These are phyloP conservation scores for Mentha longifolia DNA, from an alignment of 257 asterid genomes.

Conservation along the genomic window DNA sequence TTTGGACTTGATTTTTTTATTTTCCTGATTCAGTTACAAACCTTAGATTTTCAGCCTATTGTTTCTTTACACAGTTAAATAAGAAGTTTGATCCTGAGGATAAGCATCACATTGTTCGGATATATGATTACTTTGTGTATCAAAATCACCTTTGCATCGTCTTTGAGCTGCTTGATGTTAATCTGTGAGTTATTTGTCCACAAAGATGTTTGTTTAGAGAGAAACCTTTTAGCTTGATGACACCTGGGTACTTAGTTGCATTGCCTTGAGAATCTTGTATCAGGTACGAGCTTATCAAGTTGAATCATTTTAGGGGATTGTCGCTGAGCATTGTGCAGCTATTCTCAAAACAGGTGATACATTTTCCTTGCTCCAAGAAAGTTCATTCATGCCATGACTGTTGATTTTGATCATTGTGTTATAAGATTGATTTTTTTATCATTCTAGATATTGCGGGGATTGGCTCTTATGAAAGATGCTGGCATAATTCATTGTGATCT, in stretches of 20 bases:
- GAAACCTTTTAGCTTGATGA: conserved; percentile 25
- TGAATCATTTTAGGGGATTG: conserved; percentile 89
- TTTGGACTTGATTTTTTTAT: conserved; percentile 33
- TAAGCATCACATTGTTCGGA: conserved; percentile 97
- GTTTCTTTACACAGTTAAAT: conserved; percentile 63
- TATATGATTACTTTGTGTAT: conserved; percentile 85
- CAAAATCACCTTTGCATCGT: conserved; percentile 93
- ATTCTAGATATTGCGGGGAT: conserved; percentile 83
- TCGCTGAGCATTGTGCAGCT: conserved; percentile 91
- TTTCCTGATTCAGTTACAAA: conserved; percentile 36
- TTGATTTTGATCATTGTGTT: conserved; percentile 26
- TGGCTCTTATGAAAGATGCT: conserved; percentile 94
- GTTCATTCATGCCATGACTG: conserved; percentile 30
- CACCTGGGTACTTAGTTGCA: conserved; percentile 28
- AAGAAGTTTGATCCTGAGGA: conserved; percentile 99
- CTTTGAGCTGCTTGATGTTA: conserved; percentile 92
- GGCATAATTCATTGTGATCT: conserved; percentile 96
- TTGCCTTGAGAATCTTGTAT: conserved; percentile 39
- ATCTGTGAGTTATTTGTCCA: conserved; percentile 72
- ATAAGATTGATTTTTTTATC: conserved; percentile 32
- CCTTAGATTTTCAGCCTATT: conserved; percentile 26
- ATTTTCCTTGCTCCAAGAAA: conserved; percentile 36
- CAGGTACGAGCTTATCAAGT: conserved; percentile 97
- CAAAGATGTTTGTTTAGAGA: neutral
- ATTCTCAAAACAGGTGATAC: conserved; percentile 89